Evolutionary conservation across 495 filamentous ascomycete species (phyloP).

Genomic region (Penicillium mononematosum): DNA sequence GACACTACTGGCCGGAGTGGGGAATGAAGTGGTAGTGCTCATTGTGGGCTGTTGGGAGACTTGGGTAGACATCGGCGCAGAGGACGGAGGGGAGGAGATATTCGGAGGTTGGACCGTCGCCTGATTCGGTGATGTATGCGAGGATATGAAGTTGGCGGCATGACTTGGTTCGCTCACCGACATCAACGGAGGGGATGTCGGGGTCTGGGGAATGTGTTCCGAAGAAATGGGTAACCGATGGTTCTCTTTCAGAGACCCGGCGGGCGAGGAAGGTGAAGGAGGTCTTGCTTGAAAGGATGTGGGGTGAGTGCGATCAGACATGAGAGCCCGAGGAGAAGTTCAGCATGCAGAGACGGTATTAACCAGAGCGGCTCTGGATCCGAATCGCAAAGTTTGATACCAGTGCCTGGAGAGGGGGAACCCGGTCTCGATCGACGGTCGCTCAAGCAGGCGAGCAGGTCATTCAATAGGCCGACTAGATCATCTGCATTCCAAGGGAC

Average conservation of each 20-base stretch:
- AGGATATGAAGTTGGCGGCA: conserved; percentile 47
- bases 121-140: conserved; percentile 48
- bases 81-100: conserved; percentile 46
- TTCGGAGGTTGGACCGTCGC: conserved; percentile 41
- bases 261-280: conserved; percentile 47
- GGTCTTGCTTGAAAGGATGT: conserved; percentile 41
- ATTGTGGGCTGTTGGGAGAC: conserved; percentile 44
- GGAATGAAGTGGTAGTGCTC: conserved; percentile 46
- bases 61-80: conserved; percentile 48
- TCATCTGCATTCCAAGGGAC: conserved; percentile 43
- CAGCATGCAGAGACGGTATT: conserved; percentile 12
- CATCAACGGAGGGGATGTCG: conserved; percentile 54
- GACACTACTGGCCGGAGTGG: conserved; percentile 49
- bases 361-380: conserved; percentile 19
- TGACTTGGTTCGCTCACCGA: conserved; percentile 50
- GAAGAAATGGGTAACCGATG: conserved; percentile 28
- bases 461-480: conserved; percentile 38
- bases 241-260: conserved; percentile 42
- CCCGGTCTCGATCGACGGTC: conserved; percentile 36
- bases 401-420: conserved; percentile 28
- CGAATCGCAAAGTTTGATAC: conserved; percentile 24
- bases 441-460: conserved; percentile 44
- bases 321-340: conserved; percentile 28
- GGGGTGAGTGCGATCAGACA: conserved; percentile 46
- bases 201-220: conserved; percentile 46